Conservation (phyloP, 257 asterid genomes). For the Solanum pinnatisectum region DNA sequence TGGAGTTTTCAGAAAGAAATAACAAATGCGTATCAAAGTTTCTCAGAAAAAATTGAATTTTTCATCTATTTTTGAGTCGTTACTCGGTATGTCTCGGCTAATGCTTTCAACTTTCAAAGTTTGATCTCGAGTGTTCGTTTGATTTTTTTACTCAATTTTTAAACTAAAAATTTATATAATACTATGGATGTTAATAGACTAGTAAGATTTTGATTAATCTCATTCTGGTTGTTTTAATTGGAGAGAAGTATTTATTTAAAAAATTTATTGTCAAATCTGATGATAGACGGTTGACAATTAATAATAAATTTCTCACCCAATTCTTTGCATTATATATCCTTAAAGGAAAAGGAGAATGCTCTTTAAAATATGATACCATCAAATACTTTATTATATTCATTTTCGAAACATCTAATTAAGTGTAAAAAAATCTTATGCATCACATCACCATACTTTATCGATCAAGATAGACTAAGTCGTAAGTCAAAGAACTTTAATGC, state of each 20-base stretch:
- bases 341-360: background rate
- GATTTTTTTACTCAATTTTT: background rate
- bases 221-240: too few species aligned
- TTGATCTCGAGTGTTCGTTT: background rate
- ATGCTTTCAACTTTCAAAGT: background rate
- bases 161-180: too few species aligned
- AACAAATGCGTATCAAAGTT: accelerated
- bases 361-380: background rate
- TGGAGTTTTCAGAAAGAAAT: accelerated
- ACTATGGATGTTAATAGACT: too few species aligned
- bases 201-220: too few species aligned
- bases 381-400: background rate
- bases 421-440: background rate
- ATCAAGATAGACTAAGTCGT: background rate
- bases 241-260: background rate
- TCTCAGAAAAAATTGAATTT: background rate
- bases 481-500: background rate
- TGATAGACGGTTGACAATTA: too few species aligned
- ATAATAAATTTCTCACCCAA: too few species aligned
- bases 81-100: background rate
- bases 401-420: accelerated
- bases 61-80: too few species aligned
- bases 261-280: background rate
- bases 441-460: background rate
- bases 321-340: background rate